These are phyloP conservation scores for Debaryomyces fabryi DNA, from an alignment of 1,139 yeast species.

Conservation along the genomic window DNA sequence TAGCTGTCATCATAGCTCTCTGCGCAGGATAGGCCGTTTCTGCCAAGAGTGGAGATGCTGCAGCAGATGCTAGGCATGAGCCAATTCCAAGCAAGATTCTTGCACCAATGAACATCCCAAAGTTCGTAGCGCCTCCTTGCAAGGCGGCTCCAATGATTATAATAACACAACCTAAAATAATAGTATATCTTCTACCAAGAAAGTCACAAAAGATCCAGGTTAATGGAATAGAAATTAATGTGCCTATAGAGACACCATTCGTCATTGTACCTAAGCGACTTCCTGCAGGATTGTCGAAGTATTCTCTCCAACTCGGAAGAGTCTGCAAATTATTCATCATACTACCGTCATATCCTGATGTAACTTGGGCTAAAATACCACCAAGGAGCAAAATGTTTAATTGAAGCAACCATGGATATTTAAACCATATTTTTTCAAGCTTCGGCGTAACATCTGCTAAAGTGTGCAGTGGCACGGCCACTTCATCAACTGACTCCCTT, in stretches of 20 bases:
- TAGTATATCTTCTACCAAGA: background rate
- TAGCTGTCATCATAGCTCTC: slow-evolving; percentile 18
- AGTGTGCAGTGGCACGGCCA: background rate
- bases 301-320: slow-evolving; percentile 15
- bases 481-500: no score
- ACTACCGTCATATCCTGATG: slow-evolving; percentile 15
- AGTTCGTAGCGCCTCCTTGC: slow-evolving; percentile 36
- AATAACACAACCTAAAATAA: slow-evolving; percentile 20
- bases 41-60: slow-evolving; percentile 38
- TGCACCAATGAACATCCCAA: slow-evolving; percentile 41
- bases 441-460: background rate
- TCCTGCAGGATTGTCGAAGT: slow-evolving; percentile 18
- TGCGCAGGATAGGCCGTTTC: slow-evolving; percentile 22
- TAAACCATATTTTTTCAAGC: background rate
- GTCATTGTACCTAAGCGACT: slow-evolving; percentile 19
- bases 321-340: slow-evolving; percentile 21
- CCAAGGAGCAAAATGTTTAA: background rate
- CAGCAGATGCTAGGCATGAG: slow-evolving; percentile 22
- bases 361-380: slow-evolving; percentile 13
- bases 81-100: slow-evolving; percentile 48
- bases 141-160: slow-evolving; percentile 43
- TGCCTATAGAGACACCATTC: slow-evolving; percentile 19
- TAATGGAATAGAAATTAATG: slow-evolving; percentile 26
- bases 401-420: background rate
- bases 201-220: slow-evolving; percentile 32